Conservation (phyloP, 2,329 filamentous ascomycete genomes). For the Aulographum hederae region DNA sequence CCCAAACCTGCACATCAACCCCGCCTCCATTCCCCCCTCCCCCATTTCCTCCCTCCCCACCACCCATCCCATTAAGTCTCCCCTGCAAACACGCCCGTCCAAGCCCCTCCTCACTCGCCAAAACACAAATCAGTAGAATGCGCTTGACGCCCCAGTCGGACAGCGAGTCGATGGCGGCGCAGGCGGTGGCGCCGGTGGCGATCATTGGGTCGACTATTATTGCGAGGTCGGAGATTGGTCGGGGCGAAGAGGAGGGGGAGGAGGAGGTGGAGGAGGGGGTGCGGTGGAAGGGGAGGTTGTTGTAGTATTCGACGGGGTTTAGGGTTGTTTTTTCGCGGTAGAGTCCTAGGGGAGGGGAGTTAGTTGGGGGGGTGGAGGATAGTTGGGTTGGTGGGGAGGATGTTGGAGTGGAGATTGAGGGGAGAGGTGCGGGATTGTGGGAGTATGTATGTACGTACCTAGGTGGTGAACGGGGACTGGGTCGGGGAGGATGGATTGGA, state of each 20-base stretch:
- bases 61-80: too few relatives aligned
- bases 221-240: slow-evolving; percentile 40
- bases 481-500: slow-evolving; percentile 64
- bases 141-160: slow-evolving; percentile 79
- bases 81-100: slow-evolving; percentile 39
- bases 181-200: slow-evolving; percentile 78
- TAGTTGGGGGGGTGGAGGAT: too few relatives aligned
- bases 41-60: slow-evolving; percentile 56
- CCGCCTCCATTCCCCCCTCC: slow-evolving; percentile 58
- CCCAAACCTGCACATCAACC: slow-evolving; percentile 65
- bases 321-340: slow-evolving; percentile 81
- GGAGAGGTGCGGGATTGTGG: too few relatives aligned
- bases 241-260: slow-evolving; percentile 8
- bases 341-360: too few relatives aligned
- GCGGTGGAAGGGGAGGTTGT: slow-evolving; percentile 70
- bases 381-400: too few relatives aligned
- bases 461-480: slow-evolving; percentile 81
- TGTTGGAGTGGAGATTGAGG: too few relatives aligned
- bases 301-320: slow-evolving; percentile 91
- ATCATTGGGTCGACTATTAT: slow-evolving; percentile 86
- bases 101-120: slow-evolving; percentile 58
- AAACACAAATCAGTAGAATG: slow-evolving; percentile 57
- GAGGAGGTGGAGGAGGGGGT: slow-evolving; percentile 12
- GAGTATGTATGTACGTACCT: too few relatives aligned
- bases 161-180: slow-evolving; percentile 75